Evolutionary conservation across 257 asterid genomes (phyloP).

Genomic region (Ilex aquifolium): DNA sequence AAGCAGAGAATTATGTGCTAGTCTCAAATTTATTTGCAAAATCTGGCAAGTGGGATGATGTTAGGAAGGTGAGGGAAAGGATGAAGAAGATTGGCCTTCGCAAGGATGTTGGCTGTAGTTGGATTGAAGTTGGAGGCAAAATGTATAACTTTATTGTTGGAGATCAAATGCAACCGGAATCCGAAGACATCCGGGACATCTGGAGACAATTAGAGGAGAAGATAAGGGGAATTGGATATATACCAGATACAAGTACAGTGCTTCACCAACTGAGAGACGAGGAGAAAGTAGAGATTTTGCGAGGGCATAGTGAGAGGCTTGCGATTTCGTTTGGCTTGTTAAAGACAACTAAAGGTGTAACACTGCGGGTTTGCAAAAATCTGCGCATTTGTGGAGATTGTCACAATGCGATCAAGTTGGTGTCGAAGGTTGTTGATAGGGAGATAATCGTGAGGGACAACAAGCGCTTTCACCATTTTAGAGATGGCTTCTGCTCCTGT

Average conservation of each 20-base stretch:
- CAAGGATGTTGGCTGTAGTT: conserved; percentile 30
- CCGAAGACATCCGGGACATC: conserved; percentile 3
- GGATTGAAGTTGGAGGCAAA: conserved; percentile 32
- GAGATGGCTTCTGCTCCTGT: conserved; percentile 14
- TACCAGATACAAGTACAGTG: conserved; percentile 12
- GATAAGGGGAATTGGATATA: conserved; percentile 6
- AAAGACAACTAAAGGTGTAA: not conserved
- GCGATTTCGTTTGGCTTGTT: conserved; percentile 10
- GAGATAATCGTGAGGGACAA: conserved; percentile 19
- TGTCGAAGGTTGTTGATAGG: conserved; percentile 6
- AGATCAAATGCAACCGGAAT: conserved; percentile 11
- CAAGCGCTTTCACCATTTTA: conserved; percentile 12
- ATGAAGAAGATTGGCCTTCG: conserved; percentile 19
- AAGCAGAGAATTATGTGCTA: conserved; percentile 26
- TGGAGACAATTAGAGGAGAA: conserved; percentile 12
- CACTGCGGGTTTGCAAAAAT: conserved; percentile 6
- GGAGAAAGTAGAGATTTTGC: conserved; percentile 9
- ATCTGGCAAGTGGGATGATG: conserved; percentile 27
- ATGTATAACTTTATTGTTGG: conserved; percentile 17
- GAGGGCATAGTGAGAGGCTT: conserved; percentile 8
- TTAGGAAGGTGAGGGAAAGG: conserved; percentile 15
- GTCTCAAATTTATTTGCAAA: conserved; percentile 27
- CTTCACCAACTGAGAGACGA: conserved; percentile 14
- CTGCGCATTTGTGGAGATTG: conserved; percentile 8
- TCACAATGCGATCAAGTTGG: conserved; percentile 12